Evolutionary conservation across 1,284 basidiomycete species (phyloP), one percentile per base, ranked within the genome.

Genomic region (Rhodotorula sp.): DNA sequence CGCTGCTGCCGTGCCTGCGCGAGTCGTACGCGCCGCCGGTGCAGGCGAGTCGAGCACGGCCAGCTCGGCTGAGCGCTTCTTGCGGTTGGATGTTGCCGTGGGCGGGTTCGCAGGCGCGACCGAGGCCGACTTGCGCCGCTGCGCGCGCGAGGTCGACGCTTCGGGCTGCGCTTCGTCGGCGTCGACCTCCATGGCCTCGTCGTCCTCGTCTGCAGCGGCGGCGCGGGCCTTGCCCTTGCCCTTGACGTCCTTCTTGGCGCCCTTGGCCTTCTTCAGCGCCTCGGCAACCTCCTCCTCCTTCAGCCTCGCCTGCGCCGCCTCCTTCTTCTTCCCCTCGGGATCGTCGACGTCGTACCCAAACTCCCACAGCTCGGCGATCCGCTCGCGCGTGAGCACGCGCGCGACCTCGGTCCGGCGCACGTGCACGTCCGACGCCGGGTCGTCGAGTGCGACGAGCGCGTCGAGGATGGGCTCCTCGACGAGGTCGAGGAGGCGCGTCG

Each of bases 401-500:
- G 14, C 64, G 62, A 55, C 57, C 13, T 66, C 10, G 12, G 10
- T 25, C 13, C 41, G 25, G 5, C 58, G 23, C 27, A 59, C 44
- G 53, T 64, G 42, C 0, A 60, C 42, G 41, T 25, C 48, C 17
- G 61, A 61, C 14, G 19, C n/a, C 13, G 61, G 61, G 19, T 54
- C 59, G 53, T 61, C 65, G 41, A n/a, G 49, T 42, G 14, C 25
- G 13, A 59, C 63, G 46, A 64, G 55, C 7, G 66, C 45, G 59
- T 71, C 63, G 48, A 73, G 61, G 52, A 49, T 7, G 34, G 34
- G 48, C 74, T 71, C 87, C 23, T 64, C 63, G 55, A 25, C 46
- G 14, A 14, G 12, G 7, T 68, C 72, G 58, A 82, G 87, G 72
- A 97, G 88, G 57, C 88, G 84, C 25, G 85, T 80, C 0, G 96